A percentile compares a stretch with the other conserved stretches of the same genome.
Evolutionary conservation across 768 basidiomycete genomes (phyloP).

Genomic region (Lyophyllum semitale): DNA sequence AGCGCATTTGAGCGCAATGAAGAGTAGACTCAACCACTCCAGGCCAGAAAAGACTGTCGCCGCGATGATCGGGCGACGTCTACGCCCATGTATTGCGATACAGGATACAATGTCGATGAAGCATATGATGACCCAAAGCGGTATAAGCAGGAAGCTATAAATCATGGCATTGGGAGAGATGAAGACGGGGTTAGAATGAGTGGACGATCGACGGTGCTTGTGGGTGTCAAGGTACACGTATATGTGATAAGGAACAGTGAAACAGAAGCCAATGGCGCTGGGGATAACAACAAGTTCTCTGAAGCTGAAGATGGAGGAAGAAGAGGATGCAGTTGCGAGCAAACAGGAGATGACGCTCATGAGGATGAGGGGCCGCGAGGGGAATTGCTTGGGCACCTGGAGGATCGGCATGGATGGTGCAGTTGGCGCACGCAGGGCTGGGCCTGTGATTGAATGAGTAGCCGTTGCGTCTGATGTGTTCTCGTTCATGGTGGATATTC

Average conservation of each 20-base stretch:
- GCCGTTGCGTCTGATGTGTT: too few relatives aligned
- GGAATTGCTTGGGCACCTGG: too few relatives aligned
- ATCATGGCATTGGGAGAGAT: neutral
- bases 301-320: neutral
- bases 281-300: neutral
- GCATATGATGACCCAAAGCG: neutral
- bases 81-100: neutral
- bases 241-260: neutral
- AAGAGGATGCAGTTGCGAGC: neutral
- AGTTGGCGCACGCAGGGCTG: too few relatives aligned
- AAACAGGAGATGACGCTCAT: conserved; percentile 8
- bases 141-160: neutral
- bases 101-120: neutral
- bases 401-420: too few relatives aligned
- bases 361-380: too few relatives aligned
- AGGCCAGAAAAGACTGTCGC: neutral
- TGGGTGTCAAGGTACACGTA: neutral
- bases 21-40: neutral
- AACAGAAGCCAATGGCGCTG: neutral
- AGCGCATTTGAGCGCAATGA: neutral
- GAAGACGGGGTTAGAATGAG: neutral
- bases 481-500: neutral
- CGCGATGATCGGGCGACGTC: neutral
- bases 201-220: neutral
- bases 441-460: too few relatives aligned